Evolutionary conservation across 2,329 filamentous ascomycete species (phyloP), one percentile per base, ranked within the genome.

Genomic region (Lachnellula hyalina): DNA sequence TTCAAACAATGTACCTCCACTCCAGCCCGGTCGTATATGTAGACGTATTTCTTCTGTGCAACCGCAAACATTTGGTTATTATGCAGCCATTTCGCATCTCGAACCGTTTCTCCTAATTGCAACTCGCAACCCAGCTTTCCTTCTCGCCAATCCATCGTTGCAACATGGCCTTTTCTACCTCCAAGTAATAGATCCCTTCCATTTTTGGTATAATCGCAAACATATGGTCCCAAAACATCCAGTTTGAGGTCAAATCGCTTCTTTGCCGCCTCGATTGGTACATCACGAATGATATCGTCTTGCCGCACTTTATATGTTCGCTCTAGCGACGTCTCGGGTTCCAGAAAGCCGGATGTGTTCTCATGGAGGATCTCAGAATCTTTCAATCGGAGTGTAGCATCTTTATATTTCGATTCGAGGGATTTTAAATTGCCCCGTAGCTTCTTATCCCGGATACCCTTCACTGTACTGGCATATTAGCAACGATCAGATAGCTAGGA

Each of bases 61-160:
- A 96, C 90, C 0, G 93, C 93, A 73, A 97, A 96, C 73, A 84
- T 88, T 64, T 96, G 90, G 71, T 94, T 92, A 70, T 96, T 96
- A 74, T 96, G 91, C 65, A 97, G 78, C 89, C 91, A 99, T 68
- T 86, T 87, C 25, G 87, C 87, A 73, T 96, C 93, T 51, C 93
- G 80, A 12, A 97, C 81, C 0, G 91, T 97, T 76, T 99, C 94
- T 49, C 86, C 84, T 59, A 99, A 78, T 69, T 99, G 90, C 60
- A 97, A 67, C 71, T 99, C 94, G 69, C 91, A 96, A 6, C 89
- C 90, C 56, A 96, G 75, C 71, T 92, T 96, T 42, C 92, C 93
- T 63, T 88, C 87, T 60, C 93, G 80, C 93, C 94, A 99, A 73
- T 99, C 92, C 83, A 97, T 95, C 0, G 89, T 93, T 54, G 94